Evolutionary conservation across 2,329 filamentous ascomycete genomes (phyloP), one percentile per base, ranked within the genome.

Genomic region (Alternaria hordeiaustralica): DNA sequence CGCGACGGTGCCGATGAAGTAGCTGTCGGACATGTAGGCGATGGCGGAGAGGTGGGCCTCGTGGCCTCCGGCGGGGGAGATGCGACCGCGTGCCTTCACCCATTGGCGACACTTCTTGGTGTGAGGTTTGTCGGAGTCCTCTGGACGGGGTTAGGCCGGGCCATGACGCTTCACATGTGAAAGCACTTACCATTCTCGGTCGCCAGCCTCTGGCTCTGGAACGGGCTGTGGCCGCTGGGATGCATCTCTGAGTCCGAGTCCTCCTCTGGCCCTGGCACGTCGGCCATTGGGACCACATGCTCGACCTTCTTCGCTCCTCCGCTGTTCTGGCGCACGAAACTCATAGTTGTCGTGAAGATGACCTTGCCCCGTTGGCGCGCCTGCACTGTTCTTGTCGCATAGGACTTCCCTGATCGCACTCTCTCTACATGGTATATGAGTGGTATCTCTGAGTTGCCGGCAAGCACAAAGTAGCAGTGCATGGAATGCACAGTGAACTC

Each of bases 401-500:
- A 99, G 55, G 91, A 94, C 63, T 91, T 89, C 9, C 96, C 96
- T 77, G 97, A 93, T 59, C 96, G 90, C 51, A 99, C 93, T 56
- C 92, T 88, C 83, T 98, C 96, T 50, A 99, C 96, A 78, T 97
- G 93, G 83, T 97, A 98, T 66, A 97, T 86, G 69, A 98, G 92
- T 30, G 96, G 95, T 18, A 96, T 90, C 64, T 91, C 88, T 12
- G 89, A 86, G 75, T 95, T 92, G 26, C 96, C 96, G 5, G 95
- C 94, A 2, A 98, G 89, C 33, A 99, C 90, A 80, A 99, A 99
- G 84, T 98, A 99, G 87, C 96, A 98, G 86, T 99, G 96, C 92
- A 97, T 97, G 77, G 91, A 95, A 84, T 99, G 96, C 54, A 96
- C 89, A 63, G 90, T 87, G 81, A 97, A 97, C 77, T 92, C 86